Percentiles rank a stretch among this genome's conserved stretches.
Evolutionary conservation across 768 basidiomycete species (phyloP).

Genomic region (Rhodosporidiobolus odoratus): DNA sequence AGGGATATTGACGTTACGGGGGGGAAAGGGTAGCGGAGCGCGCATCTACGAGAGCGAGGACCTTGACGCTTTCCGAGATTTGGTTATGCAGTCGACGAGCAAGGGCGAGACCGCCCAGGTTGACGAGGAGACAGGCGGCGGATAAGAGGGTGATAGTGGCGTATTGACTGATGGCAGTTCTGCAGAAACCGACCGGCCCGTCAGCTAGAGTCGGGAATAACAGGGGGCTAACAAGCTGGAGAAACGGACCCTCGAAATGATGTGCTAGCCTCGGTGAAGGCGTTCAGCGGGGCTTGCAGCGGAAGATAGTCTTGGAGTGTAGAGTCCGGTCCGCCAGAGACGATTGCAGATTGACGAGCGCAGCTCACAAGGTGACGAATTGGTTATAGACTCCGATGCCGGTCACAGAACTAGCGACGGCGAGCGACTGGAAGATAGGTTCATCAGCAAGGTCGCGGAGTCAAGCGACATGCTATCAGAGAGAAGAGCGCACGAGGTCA

Average conservation of each 20-base stretch:
- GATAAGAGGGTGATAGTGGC: not conserved
- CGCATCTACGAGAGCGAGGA: not conserved
- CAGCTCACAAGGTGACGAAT: no score
- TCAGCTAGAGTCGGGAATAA: not conserved
- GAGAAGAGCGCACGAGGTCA: not conserved
- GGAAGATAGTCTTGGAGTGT: no score
- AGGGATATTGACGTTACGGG: not conserved
- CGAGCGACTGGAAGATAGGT: not conserved
- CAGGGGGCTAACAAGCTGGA: not conserved
- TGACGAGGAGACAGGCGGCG: not conserved
- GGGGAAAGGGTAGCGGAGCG: not conserved
- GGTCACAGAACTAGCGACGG: no score
- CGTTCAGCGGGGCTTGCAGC: no score
- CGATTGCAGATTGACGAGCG: no score
- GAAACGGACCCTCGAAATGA: not conserved
- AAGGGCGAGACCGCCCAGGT: constrained; percentile 5
- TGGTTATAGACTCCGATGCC: no score
- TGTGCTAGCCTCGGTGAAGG: no score
- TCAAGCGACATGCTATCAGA: not conserved
- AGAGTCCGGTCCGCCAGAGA: no score
- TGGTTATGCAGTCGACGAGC: not conserved
- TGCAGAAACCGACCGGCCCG: not conserved
- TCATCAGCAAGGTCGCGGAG: not conserved
- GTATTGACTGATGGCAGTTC: not conserved
- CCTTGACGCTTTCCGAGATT: not conserved